phyloP scores from a whole-genome alignment of 1,139 yeast species.

The Groenewaldozyma sp. region DNA sequence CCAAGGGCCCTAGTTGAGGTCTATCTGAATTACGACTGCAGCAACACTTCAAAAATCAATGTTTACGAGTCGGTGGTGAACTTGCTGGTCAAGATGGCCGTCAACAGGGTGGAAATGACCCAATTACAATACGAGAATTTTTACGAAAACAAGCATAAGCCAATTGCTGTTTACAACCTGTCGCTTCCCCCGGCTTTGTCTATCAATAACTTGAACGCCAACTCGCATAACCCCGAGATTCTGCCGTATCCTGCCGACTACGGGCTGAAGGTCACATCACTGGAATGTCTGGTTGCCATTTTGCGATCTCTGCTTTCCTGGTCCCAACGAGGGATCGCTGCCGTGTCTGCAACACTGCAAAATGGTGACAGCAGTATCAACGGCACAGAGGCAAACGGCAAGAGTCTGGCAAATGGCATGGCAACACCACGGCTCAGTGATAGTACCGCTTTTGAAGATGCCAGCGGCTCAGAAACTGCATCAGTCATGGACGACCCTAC shows the following conservation, averaged over 20 bases:
- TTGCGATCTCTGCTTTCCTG: conserved; percentile 74
- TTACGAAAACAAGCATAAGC: conserved; percentile 50
- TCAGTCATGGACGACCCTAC: conserved; percentile 53
- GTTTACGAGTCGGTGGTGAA: conserved; percentile 77
- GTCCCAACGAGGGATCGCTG: conserved; percentile 67
- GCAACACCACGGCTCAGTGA: conserved; percentile 11
- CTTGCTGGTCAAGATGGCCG: conserved; percentile 63
- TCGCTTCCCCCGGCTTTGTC: conserved; percentile 67
- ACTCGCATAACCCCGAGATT: conserved; percentile 47
- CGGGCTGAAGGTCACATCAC: conserved; percentile 72
- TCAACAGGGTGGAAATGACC: conserved; percentile 63
- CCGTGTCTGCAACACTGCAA: conserved; percentile 14
- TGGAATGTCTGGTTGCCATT: conserved; percentile 74
- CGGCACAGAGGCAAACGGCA: background rate
- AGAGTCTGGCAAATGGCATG: conserved; percentile 9
- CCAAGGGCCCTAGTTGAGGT: conserved; percentile 88
- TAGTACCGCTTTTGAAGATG: conserved; percentile 5
- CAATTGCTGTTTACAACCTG: conserved; percentile 66
- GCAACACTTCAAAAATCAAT: conserved; percentile 63
- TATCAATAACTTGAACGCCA: conserved; percentile 42
- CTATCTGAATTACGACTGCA: conserved; percentile 93
- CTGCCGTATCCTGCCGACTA: conserved; percentile 42
- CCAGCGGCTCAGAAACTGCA: background rate
- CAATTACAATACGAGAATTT: conserved; percentile 59
- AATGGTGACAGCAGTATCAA: conserved; percentile 7